A percentile compares a stretch with the other conserved stretches of the same genome.
These are phyloP conservation scores for Puccinia hordei DNA, from an alignment of 1,284 basidiomycete species.

Conservation along the genomic window DNA sequence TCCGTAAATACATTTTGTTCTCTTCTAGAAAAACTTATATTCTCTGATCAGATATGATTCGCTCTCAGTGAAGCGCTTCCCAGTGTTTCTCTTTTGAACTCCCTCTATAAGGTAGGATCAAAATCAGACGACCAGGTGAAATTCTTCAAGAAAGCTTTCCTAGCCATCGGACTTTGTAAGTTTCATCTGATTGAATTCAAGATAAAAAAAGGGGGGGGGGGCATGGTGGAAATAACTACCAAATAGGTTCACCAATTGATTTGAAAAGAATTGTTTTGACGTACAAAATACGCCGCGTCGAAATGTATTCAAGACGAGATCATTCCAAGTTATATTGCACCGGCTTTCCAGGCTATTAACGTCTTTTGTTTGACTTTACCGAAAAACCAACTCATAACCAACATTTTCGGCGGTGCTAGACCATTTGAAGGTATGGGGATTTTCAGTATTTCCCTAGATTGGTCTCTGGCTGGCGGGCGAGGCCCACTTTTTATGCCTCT, in stretches of 20 bases:
- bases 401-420: conserved; percentile 31
- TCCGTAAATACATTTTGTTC: not conserved
- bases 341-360: conserved; percentile 40
- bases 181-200: not conserved
- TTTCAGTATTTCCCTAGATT: conserved; percentile 32
- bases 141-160: conserved; percentile 38
- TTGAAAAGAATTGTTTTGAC: not conserved
- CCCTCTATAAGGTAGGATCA: conserved; percentile 10
- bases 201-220: not conserved
- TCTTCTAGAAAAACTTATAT: not conserved
- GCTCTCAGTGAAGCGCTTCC: conserved; percentile 25
- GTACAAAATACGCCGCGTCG: not conserved
- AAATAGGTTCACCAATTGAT: not conserved
- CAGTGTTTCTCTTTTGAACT: conserved; percentile 31
- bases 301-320: conserved; percentile 32
- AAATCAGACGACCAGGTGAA: conserved; percentile 25
- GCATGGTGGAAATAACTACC: not conserved
- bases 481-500: conserved; percentile 32
- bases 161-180: conserved; percentile 40
- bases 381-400: conserved; percentile 7
- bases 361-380: conserved; percentile 44
- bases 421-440: conserved; percentile 45
- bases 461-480: conserved; percentile 16
- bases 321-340: conserved; percentile 5
- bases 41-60: not conserved